These are phyloP conservation scores for Tetrapyrgos nigripes DNA, from an alignment of 1,284 basidiomycete species.

Conservation along the genomic window DNA sequence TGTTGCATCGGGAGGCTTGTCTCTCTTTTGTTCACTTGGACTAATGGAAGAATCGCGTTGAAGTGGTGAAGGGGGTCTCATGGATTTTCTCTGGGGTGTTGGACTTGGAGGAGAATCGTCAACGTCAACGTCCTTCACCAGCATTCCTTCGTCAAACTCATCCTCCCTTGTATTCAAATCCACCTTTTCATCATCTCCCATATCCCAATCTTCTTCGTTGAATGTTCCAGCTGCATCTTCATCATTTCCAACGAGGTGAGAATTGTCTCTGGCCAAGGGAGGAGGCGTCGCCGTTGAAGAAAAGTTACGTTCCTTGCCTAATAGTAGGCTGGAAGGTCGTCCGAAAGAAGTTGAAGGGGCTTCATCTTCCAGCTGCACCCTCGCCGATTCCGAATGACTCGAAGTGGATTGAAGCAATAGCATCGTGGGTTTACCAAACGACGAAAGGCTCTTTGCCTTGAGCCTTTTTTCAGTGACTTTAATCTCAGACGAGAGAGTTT, in stretches of 20 bases:
- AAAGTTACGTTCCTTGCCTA: background rate
- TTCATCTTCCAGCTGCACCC: background rate
- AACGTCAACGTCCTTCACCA: conserved; percentile 42
- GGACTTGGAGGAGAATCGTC: background rate
- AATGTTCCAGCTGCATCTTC: conserved; percentile 21
- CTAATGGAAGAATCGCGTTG: conserved; percentile 16
- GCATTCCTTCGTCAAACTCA: conserved; percentile 13
- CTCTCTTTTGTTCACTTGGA: conserved; percentile 8
- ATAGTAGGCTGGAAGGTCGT: conserved; percentile 33
- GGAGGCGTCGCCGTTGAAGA: background rate
- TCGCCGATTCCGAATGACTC: background rate
- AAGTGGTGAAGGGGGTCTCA: conserved; percentile 28
- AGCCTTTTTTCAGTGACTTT: background rate
- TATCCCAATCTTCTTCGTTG: conserved; percentile 58
- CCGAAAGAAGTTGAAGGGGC: conserved; percentile 26
- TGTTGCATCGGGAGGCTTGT: background rate
- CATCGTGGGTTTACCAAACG: conserved; percentile 7
- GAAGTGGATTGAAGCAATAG: background rate
- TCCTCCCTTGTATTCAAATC: conserved; percentile 32
- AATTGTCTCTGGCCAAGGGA: conserved; percentile 1
- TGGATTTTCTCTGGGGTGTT: conserved; percentile 19
- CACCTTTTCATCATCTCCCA: conserved; percentile 64
- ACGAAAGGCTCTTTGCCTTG: background rate
- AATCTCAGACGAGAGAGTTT: background rate
- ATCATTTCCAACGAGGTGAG: conserved; percentile 14